phyloP scores from a whole-genome alignment of 352 stramenopile genomes.

The Globisporangium spiculum region DNA sequence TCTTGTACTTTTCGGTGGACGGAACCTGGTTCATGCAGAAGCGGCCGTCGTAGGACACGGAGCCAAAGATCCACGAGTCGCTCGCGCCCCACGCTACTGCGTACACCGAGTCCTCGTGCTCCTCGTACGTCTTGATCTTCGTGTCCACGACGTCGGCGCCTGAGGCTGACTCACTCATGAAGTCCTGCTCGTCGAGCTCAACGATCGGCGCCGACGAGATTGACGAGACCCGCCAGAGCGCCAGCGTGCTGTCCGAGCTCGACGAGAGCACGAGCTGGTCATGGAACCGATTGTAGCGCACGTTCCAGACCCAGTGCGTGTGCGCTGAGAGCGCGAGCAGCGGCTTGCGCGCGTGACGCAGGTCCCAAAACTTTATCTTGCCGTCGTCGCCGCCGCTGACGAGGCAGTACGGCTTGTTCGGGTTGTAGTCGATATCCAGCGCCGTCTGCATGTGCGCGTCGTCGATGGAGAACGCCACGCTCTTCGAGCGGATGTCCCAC shows the following conservation, averaged over 20 bases:
- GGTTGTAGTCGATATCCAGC: slow-evolving; percentile 96
- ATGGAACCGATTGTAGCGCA: slow-evolving; percentile 98
- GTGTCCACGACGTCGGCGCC: slow-evolving; percentile 62
- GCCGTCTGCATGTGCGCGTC: slow-evolving; percentile 60
- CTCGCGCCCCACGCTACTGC: slow-evolving; percentile 89
- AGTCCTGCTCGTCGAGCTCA: slow-evolving; percentile 86
- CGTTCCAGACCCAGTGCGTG: slow-evolving; percentile 89
- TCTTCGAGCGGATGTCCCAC: slow-evolving; percentile 67
- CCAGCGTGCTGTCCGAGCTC: slow-evolving; percentile 92
- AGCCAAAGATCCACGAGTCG: slow-evolving; percentile 97
- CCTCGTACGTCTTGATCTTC: slow-evolving; percentile 88
- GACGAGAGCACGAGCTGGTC: slow-evolving; percentile 95
- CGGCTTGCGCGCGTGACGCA: slow-evolving; percentile 75
- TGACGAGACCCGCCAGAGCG: slow-evolving; percentile 95
- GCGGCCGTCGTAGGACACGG: slow-evolving; percentile 94
- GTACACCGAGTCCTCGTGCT: slow-evolving; percentile 95
- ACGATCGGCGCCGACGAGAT: slow-evolving; percentile 96
- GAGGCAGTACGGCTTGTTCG: slow-evolving; percentile 94
- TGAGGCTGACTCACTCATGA: slow-evolving; percentile 58
- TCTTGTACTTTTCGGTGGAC: slow-evolving; percentile 99
- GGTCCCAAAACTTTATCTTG: slow-evolving; percentile 98
- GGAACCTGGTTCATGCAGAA: slow-evolving; percentile 96
- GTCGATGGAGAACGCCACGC: slow-evolving; percentile 40
- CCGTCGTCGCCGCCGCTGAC: slow-evolving; percentile 93
- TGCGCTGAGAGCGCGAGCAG: slow-evolving; percentile 89